Evolutionary conservation across 2,329 filamentous ascomycete genomes (phyloP).

Genomic region (Purpureocillium lavendulum): DNA sequence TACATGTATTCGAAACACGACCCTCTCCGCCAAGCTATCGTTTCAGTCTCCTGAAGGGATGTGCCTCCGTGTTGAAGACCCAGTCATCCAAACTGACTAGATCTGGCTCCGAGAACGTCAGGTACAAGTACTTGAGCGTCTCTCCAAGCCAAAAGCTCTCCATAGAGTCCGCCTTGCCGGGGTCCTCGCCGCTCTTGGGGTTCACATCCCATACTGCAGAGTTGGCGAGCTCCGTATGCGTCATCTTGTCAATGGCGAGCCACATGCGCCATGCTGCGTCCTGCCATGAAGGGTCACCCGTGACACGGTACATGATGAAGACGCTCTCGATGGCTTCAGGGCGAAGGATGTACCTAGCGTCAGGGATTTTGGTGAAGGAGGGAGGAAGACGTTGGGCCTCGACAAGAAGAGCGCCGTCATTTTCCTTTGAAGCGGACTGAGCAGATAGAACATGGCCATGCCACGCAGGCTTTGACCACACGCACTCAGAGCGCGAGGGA

Average conservation of each 20-base stretch:
- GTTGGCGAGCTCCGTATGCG: conserved; percentile 38
- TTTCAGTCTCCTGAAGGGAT: conserved; percentile 28
- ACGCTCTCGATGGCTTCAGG: conserved; percentile 46
- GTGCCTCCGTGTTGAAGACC: conserved; percentile 51
- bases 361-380: conserved; percentile 54
- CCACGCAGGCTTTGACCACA: conserved; percentile 28
- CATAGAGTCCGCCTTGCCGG: conserved; percentile 49
- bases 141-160: conserved; percentile 64
- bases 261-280: conserved; percentile 49
- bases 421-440: conserved; percentile 3
- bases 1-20: too few species aligned
- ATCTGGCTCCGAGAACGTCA: conserved; percentile 59
- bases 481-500: conserved; percentile 12
- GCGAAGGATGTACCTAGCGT: conserved; percentile 42
- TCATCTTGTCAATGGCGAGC: conserved; percentile 34
- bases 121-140: conserved; percentile 68
- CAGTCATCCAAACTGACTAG: conserved; percentile 59
- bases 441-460: conserved; percentile 19
- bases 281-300: conserved; percentile 31
- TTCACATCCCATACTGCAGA: conserved; percentile 36
- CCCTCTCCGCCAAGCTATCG: too few species aligned
- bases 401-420: conserved; percentile 16
- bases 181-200: conserved; percentile 13
- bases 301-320: conserved; percentile 45
- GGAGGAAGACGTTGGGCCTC: conserved; percentile 27